Evolutionary conservation across 2,329 filamentous ascomycete species (phyloP), one percentile per base, ranked within the genome.

Genomic region (Xylaria sp.): DNA sequence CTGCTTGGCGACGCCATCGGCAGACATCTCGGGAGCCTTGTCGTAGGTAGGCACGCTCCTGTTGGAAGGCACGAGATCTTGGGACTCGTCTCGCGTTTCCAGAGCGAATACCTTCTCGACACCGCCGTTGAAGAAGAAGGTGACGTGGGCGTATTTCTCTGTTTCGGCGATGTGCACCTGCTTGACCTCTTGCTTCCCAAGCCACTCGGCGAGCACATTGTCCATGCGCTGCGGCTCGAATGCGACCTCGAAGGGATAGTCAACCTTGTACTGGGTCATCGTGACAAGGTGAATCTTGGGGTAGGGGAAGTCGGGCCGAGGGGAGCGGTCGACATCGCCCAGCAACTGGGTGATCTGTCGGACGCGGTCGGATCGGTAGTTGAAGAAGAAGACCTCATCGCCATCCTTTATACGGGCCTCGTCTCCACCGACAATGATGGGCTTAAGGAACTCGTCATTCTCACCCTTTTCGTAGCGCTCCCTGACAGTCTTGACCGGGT

Each of bases 81-180:
- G 89, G 34, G 82, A 83, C 86, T 97, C 92, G 78, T 99, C 96
- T 74, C 96, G 93, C 72, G 91, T 90, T 84, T 99, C 96, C 57
- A 94, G 91, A 63, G 92, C 90, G 84, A 98, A 99, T 72, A 93
- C 92, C 86, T 98, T 97, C 86, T 99, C 96, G 63, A 97, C 93
- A 79, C 96, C 96, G 67, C 96, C 96, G 84, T 99, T 99, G 91
- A 98, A 98, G 89, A 98, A 98, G 89, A 98, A 98, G 66, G 96
- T 98, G 73, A 99, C 96, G 85, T 99, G 96, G 44, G 96, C 96
- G 82, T 99, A 99, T 87, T 99, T 99, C 83, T 99, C 96, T 1
- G 96, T 99, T 88, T 99, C 96, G 66, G 96, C 96, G 75, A 98
- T 89, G 85, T 99, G 96, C 75, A 95, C 96, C 84, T 99, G 96